Conservation (phyloP, 371 early-diverging fungal genomes). For the Apophysomyces trapeziformis region DNA sequence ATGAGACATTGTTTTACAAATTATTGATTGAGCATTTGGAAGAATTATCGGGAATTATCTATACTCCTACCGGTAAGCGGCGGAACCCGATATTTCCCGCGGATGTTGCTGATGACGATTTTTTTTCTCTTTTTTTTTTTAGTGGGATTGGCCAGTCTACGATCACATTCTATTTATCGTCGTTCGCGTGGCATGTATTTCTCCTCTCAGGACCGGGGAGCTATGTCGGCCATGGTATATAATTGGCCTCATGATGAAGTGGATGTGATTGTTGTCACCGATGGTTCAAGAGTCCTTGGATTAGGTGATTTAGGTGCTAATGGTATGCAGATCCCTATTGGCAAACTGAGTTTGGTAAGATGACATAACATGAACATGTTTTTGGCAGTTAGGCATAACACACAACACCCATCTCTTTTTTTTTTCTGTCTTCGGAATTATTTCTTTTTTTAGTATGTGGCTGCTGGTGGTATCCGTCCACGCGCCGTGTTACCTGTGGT, state of each 20-base stretch:
- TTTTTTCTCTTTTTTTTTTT: background rate
- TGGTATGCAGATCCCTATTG: conserved; percentile 69
- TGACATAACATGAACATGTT: background rate
- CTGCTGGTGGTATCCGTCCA: conserved; percentile 70
- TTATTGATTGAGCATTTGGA: conserved; percentile 63
- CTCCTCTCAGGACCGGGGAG: conserved; percentile 61
- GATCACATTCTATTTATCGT: conserved; percentile 68
- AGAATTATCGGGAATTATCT: conserved; percentile 53
- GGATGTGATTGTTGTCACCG: conserved; percentile 72
- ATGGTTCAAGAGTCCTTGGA: conserved; percentile 70
- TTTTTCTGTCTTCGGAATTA: background rate
- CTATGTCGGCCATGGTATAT: conserved; percentile 63
- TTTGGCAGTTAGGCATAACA: background rate
- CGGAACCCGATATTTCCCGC: conserved; percentile 7
- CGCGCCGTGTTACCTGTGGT: conserved; percentile 66
- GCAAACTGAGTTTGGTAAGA: conserved; percentile 64
- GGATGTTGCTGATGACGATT: background rate
- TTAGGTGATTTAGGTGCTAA: conserved; percentile 73
- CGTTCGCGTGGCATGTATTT: conserved; percentile 71
- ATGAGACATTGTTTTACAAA: conserved; percentile 71
- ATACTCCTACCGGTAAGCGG: conserved; percentile 52
- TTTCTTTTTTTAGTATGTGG: conserved; percentile 49
- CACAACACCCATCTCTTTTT: background rate
- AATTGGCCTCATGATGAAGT: conserved; percentile 65
- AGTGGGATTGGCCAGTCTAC: conserved; percentile 57